Conservation (phyloP, 2,329 filamentous ascomycete genomes). For the Trichoderma sp. region DNA sequence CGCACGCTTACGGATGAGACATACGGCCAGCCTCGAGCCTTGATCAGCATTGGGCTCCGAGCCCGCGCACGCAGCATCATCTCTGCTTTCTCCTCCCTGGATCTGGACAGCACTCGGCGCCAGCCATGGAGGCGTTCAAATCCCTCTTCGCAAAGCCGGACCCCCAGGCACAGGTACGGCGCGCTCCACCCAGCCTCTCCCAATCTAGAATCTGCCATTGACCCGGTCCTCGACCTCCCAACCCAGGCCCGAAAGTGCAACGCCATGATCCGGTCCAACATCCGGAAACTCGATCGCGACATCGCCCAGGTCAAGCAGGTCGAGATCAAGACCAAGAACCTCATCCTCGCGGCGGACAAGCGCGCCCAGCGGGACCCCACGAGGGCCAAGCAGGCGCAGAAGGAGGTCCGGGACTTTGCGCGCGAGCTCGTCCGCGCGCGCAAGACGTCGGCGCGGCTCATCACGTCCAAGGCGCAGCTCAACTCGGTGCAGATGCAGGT, state of each 20-base stretch:
- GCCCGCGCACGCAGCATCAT: slow-evolving; percentile 7
- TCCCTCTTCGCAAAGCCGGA: slow-evolving; percentile 89
- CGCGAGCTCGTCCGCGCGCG: slow-evolving; percentile 82
- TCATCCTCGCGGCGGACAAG: slow-evolving; percentile 80
- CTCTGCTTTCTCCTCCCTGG: no score
- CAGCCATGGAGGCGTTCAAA: slow-evolving; percentile 81
- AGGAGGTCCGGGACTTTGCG: slow-evolving; percentile 86
- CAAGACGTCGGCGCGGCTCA: slow-evolving; percentile 71
- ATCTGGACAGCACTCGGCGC: neutral
- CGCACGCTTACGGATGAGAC: slow-evolving; percentile 11
- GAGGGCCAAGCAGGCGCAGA: slow-evolving; percentile 74
- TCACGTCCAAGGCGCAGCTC: slow-evolving; percentile 88
- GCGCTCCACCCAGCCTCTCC: neutral
- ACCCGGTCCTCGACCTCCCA: neutral
- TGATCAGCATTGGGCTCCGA: slow-evolving; percentile 16
- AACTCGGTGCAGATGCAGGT: slow-evolving; percentile 96
- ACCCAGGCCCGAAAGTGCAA: slow-evolving; percentile 92
- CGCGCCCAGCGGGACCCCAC: slow-evolving; percentile 79
- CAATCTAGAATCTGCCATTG: neutral
- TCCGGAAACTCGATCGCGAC: slow-evolving; percentile 92
- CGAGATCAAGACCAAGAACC: slow-evolving; percentile 80
- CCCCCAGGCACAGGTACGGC: slow-evolving; percentile 82
- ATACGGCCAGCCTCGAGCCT: neutral
- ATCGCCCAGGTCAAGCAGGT: slow-evolving; percentile 76
- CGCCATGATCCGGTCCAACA: slow-evolving; percentile 81